Percentiles rank a stretch among this genome's conserved stretches.
Evolutionary conservation across 2,329 filamentous ascomycete species (phyloP).

Genomic region (Fusarium mundagurra): DNA sequence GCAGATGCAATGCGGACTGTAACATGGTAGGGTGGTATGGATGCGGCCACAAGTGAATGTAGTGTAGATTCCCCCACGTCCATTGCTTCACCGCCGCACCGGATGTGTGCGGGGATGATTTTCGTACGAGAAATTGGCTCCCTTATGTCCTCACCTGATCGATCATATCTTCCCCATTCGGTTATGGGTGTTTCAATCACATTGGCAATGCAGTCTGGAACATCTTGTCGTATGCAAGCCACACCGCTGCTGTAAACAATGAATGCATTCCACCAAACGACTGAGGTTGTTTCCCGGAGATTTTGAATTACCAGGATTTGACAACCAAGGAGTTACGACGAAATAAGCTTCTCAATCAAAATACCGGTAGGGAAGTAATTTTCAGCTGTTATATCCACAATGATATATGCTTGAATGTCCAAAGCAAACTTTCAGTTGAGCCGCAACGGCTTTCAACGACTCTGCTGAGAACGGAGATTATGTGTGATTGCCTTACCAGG

Average conservation of each 20-base stretch:
- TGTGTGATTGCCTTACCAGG: not conserved
- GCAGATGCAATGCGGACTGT: conserved; percentile 28
- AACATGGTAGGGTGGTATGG: conserved; percentile 35
- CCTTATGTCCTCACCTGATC: conserved; percentile 31
- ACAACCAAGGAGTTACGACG: not conserved
- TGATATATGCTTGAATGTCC: not conserved
- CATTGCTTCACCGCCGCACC: conserved; percentile 31
- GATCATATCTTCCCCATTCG: conserved; percentile 20
- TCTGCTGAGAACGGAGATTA: not conserved
- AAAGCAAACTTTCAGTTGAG: not conserved
- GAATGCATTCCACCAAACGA: not conserved
- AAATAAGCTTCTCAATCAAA: not conserved
- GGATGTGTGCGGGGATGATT: conserved; percentile 17
- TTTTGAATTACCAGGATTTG: not conserved
- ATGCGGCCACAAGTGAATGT: conserved; percentile 20
- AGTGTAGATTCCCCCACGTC: conserved; percentile 22
- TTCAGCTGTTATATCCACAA: not conserved
- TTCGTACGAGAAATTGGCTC: conserved; percentile 21
- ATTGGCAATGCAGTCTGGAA: conserved; percentile 15
- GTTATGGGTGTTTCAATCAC: conserved; percentile 1
- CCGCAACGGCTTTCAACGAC: not conserved
- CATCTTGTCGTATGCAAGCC: conserved; percentile 13
- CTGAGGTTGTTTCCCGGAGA: not conserved
- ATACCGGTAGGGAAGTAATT: not conserved
- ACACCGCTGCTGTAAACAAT: conserved; percentile 25